phyloP scores from a whole-genome alignment of 1,284 basidiomycete species.

The Puccinia coronata region DNA sequence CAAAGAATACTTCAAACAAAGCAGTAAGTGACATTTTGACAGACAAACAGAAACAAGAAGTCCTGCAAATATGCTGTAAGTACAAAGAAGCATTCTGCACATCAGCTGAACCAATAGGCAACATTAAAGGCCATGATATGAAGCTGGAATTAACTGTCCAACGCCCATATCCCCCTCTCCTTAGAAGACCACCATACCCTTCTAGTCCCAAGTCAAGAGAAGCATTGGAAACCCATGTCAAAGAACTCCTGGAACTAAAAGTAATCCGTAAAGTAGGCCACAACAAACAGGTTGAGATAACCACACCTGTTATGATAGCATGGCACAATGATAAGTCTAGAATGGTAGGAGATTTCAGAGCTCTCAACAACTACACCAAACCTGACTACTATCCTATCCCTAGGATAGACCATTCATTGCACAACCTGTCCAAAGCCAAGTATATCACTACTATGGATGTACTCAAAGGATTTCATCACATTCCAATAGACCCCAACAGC shows the following conservation, averaged over 20 bases:
- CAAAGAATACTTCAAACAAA: too few relatives aligned
- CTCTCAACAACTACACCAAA: neutral
- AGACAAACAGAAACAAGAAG: too few relatives aligned
- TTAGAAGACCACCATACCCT: neutral
- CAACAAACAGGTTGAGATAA: neutral
- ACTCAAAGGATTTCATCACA: slow-evolving; percentile 27
- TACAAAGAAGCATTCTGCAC: neutral
- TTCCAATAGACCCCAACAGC: too few relatives aligned
- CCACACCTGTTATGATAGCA: slow-evolving; percentile 5
- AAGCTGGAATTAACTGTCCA: neutral
- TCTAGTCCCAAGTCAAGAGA: neutral
- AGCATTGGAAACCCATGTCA: slow-evolving; percentile 14
- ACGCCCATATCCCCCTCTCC: neutral
- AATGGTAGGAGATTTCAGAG: slow-evolving; percentile 19
- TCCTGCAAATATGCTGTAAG: too few relatives aligned
- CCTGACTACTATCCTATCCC: slow-evolving; percentile 21
- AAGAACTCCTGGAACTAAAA: neutral
- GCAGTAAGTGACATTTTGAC: too few relatives aligned
- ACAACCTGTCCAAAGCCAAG: neutral
- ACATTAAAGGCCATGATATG: neutral
- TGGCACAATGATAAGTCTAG: too few relatives aligned
- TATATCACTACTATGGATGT: slow-evolving; percentile 24
- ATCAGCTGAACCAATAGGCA: neutral
- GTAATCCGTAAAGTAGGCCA: neutral
- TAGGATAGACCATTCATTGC: neutral